Base-by-base conservation (phyloP, 2,329 filamentous ascomycete species). In the Sporothrix phasma region DNA sequence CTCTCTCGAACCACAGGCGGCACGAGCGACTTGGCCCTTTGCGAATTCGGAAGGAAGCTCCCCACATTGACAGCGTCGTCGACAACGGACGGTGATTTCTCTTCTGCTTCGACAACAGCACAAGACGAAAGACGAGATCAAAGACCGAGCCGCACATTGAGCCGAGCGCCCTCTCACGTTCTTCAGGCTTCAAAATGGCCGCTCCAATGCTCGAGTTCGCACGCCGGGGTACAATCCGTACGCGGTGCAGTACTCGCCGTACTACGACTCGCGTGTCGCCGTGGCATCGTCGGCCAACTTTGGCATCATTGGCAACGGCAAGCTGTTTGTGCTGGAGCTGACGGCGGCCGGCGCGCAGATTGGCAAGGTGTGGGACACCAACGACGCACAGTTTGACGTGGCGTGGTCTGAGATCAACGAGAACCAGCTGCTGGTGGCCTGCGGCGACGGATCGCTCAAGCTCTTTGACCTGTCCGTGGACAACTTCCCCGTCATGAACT, bases 321-420 rank as follows among this genome's bases (percentile, higher is more conserved):
- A 92, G 49, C 78, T 97, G 0, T 97, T 90, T 73, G 86, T 93
- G 65, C 81, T 97, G 29, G 88, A 88, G 34, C 78, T 99, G 68
- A 95, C 91, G 3, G 82, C 90, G 0, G 85, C 89, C 66, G 94
- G 94, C 10, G 88, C 97, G 65, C 85, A 89, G 62, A 84, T 91
- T 59, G 87, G 95, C 74, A 95, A 94, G 80, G 88, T 84, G 87
- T 93, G 78, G 69, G 93, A 97, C 72, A 99, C 94, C 11, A 95
- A 97, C 79, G 94, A 99, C 75, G 90, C 92, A 51, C 88, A 97
- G 68, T 99, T 96, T 76, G 94, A 99, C 76, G 81, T 94, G 62
- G 84, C 92, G 29, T 97, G 94, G 92, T 96, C 92, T 19, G 94
- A 99, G 78, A 85, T 91, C 69, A 92, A 99, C 78, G 93, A 97